Evolutionary conservation across 495 filamentous ascomycete species (phyloP).

Genomic region (Durotheca rogersii): DNA sequence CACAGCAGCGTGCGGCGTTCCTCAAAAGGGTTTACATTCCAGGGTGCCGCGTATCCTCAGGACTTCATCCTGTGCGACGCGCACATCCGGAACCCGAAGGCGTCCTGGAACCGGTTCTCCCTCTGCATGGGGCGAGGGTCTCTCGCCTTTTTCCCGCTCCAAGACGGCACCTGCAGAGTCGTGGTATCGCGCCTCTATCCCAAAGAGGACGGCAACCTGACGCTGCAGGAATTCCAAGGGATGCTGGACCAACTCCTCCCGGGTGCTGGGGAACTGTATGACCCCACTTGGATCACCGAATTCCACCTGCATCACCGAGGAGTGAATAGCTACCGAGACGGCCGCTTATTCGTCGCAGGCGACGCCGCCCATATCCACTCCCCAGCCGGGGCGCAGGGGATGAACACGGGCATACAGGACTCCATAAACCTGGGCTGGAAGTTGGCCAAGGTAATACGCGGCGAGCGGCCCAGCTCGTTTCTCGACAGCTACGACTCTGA

Average conservation of each 20-base stretch:
- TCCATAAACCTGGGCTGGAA: constrained; percentile 61
- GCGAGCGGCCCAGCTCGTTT: constrained; percentile 23
- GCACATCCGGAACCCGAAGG: constrained; percentile 16
- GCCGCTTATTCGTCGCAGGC: constrained; percentile 53
- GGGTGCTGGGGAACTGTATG: constrained; percentile 36
- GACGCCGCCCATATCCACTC: constrained; percentile 61
- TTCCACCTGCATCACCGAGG: constrained; percentile 43
- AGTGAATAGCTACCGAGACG: constrained; percentile 39
- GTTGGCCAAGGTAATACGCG: constrained; percentile 39
- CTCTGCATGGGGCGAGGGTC: constrained; percentile 24
- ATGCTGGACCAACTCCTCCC: constrained; percentile 20
- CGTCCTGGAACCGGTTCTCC: constrained; percentile 22
- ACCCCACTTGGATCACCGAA: constrained; percentile 41
- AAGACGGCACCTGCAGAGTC: constrained; percentile 25
- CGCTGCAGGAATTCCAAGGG: constrained; percentile 16
- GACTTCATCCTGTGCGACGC: constrained; percentile 50
- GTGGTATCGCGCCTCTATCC: constrained; percentile 20
- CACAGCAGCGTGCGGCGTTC: constrained; percentile 44
- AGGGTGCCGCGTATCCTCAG: constrained; percentile 45
- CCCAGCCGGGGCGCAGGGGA: constrained; percentile 57
- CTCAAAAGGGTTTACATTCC: constrained; percentile 38
- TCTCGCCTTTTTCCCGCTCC: constrained; percentile 24
- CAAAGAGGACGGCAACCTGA: constrained; percentile 3
- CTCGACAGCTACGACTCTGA: constrained; percentile 42
- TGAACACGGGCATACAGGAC: constrained; percentile 62